Evolutionary conservation across 1,139 yeast species (phyloP).

Genomic region (Debaryomyces psychrophilus): DNA sequence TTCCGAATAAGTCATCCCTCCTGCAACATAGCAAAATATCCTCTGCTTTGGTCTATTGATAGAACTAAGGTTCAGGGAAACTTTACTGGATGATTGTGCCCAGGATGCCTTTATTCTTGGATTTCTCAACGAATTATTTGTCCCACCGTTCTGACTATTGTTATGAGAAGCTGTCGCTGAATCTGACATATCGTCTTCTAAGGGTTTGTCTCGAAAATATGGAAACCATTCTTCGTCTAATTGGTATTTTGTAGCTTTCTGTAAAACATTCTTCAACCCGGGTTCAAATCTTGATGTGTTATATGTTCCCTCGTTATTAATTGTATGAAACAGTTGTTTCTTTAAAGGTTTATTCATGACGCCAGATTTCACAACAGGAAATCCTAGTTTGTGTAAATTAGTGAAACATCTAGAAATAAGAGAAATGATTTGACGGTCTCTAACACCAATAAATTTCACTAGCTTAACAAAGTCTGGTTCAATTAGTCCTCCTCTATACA

Average conservation of each 20-base stretch:
- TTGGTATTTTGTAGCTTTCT: conserved; percentile 48
- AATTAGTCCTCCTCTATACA: conserved; percentile 83
- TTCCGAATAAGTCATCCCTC: conserved; percentile 89
- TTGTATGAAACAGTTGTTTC: conserved; percentile 61
- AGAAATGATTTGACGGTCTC: conserved; percentile 55
- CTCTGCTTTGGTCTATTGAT: conserved; percentile 59
- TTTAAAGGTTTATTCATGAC: conserved; percentile 42
- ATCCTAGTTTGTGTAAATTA: conserved; percentile 70
- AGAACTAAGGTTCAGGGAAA: conserved; percentile 18
- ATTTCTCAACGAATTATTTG: conserved; percentile 57
- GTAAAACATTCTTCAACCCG: conserved; percentile 63
- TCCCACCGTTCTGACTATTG: conserved; percentile 23
- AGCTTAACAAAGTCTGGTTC: conserved; percentile 74
- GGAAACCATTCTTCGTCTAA: conserved; percentile 68
- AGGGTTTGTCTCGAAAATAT: conserved; percentile 75
- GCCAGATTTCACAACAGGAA: conserved; percentile 58
- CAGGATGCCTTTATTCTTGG: conserved; percentile 80
- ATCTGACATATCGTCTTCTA: conserved; percentile 54
- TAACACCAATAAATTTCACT: conserved; percentile 67
- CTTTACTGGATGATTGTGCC: conserved; percentile 59
- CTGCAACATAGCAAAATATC: conserved; percentile 80
- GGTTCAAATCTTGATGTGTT: conserved; percentile 80
- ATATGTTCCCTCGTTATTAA: conserved; percentile 66
- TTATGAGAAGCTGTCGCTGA: conserved; percentile 25
- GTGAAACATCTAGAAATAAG: conserved; percentile 55